A percentile compares a stretch with the other conserved stretches of the same genome.
phyloP scores from a whole-genome alignment of 352 stramenopile genomes.

The Phytophthora nicotianae region DNA sequence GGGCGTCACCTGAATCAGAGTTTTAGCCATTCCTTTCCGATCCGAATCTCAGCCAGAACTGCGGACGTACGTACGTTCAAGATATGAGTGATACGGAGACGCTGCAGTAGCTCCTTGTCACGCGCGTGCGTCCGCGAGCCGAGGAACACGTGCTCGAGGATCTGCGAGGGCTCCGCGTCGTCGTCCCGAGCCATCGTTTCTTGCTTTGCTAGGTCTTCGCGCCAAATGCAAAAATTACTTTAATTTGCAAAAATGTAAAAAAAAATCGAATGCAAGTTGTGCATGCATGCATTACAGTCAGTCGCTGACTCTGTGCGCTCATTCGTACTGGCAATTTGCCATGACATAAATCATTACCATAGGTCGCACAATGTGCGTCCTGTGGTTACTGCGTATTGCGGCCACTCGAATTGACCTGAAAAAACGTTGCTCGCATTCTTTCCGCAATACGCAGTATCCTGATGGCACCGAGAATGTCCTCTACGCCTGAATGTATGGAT shows the following conservation, averaged over 20 bases:
- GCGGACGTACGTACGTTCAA: slow-evolving; percentile 64
- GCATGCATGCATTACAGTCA: too few species aligned
- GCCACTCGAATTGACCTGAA: too few species aligned
- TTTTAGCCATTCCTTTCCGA: neutral
- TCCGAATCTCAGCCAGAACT: too few species aligned
- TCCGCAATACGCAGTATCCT: too few species aligned
- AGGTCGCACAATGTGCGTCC: too few species aligned
- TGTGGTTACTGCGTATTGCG: too few species aligned
- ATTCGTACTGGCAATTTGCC: neutral
- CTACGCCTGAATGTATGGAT: too few species aligned
- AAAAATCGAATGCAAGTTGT: too few species aligned
- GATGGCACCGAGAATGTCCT: too few species aligned
- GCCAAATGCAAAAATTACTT: slow-evolving; percentile 5
- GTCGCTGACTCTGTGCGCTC: too few species aligned
- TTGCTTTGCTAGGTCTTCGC: slow-evolving; percentile 9
- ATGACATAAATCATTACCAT: neutral
- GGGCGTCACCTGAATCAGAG: slow-evolving; percentile 66
- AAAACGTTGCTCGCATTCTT: too few species aligned
- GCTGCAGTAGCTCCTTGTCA: slow-evolving; percentile 60
- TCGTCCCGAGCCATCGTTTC: slow-evolving; percentile 12
- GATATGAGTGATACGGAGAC: slow-evolving; percentile 79
- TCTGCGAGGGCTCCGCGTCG: slow-evolving; percentile 51
- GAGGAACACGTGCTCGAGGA: slow-evolving; percentile 79
- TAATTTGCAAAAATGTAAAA: too few species aligned
- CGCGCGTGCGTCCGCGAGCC: slow-evolving; percentile 70